Percentiles rank a stretch among this genome's conserved stretches.
phyloP scores from a whole-genome alignment of 257 asterid genomes.

The Haberlea rhodopensis region DNA sequence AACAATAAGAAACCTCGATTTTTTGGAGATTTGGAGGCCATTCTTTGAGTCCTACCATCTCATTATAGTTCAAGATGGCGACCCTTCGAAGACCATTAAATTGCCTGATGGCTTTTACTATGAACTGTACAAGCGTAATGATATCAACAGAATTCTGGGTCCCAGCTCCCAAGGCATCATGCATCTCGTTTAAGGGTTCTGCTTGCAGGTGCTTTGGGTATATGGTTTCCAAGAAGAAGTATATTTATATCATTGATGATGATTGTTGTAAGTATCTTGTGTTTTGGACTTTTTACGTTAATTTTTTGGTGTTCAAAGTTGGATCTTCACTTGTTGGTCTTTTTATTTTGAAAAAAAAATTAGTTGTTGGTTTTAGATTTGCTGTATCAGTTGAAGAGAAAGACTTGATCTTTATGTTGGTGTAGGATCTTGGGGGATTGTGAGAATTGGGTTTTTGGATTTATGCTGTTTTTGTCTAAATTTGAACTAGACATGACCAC shows the following conservation, averaged over 20 bases:
- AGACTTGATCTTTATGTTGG: conserved; percentile 23
- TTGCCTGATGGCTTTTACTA: conserved; percentile 74
- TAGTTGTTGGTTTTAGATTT: too few species aligned
- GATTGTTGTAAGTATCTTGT: conserved; percentile 60
- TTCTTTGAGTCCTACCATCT: conserved; percentile 72
- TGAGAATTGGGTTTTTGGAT: conserved; percentile 21
- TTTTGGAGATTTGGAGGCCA: conserved; percentile 83
- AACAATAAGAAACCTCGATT: conserved; percentile 75
- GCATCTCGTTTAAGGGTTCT: conserved; percentile 77
- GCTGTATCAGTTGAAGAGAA: background rate
- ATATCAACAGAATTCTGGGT: conserved; percentile 71
- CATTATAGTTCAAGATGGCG: conserved; percentile 79
- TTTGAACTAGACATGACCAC: too few species aligned
- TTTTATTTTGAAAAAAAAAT: background rate
- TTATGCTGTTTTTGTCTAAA: background rate
- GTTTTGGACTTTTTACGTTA: background rate
- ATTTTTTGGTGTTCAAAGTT: conserved; percentile 4
- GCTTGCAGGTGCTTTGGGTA: conserved; percentile 80
- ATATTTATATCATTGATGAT: conserved; percentile 72
- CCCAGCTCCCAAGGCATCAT: conserved; percentile 84
- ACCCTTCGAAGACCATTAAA: conserved; percentile 54
- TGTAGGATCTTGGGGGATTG: conserved; percentile 30
- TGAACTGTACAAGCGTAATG: conserved; percentile 72
- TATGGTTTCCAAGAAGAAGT: conserved; percentile 89
- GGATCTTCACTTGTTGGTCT: conserved; percentile 24